These are phyloP conservation scores for Ogataea thermomethanolica DNA, from an alignment of 805 yeast genomes.

Conservation along the genomic window DNA sequence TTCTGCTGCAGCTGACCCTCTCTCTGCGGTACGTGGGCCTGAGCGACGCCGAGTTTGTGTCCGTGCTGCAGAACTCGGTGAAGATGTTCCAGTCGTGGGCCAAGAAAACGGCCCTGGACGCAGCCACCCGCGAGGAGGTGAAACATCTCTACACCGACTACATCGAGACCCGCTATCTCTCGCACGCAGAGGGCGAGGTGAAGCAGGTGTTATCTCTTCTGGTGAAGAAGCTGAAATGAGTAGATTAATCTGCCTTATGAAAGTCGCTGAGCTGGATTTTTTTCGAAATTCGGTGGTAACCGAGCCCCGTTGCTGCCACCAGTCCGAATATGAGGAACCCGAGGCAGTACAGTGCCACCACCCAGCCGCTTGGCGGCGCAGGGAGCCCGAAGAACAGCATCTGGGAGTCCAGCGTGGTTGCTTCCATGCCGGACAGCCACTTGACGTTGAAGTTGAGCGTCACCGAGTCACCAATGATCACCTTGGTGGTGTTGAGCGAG, in stretches of 20 bases:
- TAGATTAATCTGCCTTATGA: slow-evolving; percentile 26
- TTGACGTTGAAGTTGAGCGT: slow-evolving; percentile 54
- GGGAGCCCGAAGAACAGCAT: slow-evolving; percentile 13
- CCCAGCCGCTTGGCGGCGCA: slow-evolving; percentile 8
- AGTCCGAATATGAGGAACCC: slow-evolving; percentile 21
- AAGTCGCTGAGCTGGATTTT: slow-evolving; percentile 21
- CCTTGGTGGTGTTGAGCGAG: slow-evolving; percentile 57
- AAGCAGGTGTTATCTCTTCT: slow-evolving; percentile 23
- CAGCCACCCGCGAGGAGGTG: slow-evolving; percentile 30
- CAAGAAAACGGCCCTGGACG: slow-evolving; percentile 34
- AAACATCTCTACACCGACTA: slow-evolving; percentile 33
- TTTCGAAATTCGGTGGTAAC: slow-evolving; percentile 25
- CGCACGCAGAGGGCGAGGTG: slow-evolving; percentile 19
- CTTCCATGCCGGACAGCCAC: slow-evolving; percentile 39
- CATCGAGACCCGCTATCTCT: slow-evolving; percentile 27
- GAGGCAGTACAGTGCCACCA: slow-evolving; percentile 12
- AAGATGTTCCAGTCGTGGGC: slow-evolving; percentile 62
- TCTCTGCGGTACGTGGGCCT: slow-evolving; percentile 55
- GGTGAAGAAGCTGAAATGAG: slow-evolving; percentile 24
- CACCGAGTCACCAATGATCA: slow-evolving; percentile 62
- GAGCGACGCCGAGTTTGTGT: slow-evolving; percentile 47
- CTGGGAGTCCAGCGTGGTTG: slow-evolving; percentile 6
- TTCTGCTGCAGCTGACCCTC: slow-evolving; percentile 54
- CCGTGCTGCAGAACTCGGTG: slow-evolving; percentile 62
- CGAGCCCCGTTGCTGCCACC: slow-evolving; percentile 20